Base-by-base conservation (phyloP, 2,329 filamentous ascomycete species). In the Zelopaecilomyces penicillatus region DNA sequence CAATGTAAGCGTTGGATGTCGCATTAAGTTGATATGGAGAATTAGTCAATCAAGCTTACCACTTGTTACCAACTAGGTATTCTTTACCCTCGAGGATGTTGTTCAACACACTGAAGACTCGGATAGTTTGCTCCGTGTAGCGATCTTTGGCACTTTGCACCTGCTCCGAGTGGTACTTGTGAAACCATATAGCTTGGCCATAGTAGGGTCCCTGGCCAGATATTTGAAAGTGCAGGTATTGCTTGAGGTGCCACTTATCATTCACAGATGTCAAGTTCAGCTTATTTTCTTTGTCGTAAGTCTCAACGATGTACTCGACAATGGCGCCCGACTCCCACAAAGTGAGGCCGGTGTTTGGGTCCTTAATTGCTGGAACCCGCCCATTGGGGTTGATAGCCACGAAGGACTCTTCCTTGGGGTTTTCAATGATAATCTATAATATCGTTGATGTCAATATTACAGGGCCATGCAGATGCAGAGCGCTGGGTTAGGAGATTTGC, bases 201-300 rank as follows among this genome's bases (percentile, higher is more conserved):
- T 52, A 67, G 45, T 68, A 67, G 2, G 65, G 65, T 1, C 65
- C 65, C 52, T 60, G 65, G 10, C 65, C 65, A 11, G 62, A 66
- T 50, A 60, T 60, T 41, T 68, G 65, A 46, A 66, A 66, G 51
- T 61, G 54, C 8, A 65, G 53, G 47, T 57, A 65, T 52, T 66
- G 63, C 50, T 61, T 62, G 37, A 58, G 44, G 4, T 49, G 47
- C 50, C 55, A 62, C 42, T 58, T 59, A 29, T 65, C 62, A n/a
- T 47, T 46, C 12, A 43, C 44, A 5, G 46, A 48, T n/a, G 49
- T 42, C 37, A 53, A 52, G 4, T 51, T 57, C 34, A 65, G 41
- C 52, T 55, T 61, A 36, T 42, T 37, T 11, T 52, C 52, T 34
- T 49, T 53, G 50, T 62, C 56, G 47, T 61, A 61, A 6, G 43